Conservation (phyloP, 805 yeast species). For the Wickerhamiella sorbophila region DNA sequence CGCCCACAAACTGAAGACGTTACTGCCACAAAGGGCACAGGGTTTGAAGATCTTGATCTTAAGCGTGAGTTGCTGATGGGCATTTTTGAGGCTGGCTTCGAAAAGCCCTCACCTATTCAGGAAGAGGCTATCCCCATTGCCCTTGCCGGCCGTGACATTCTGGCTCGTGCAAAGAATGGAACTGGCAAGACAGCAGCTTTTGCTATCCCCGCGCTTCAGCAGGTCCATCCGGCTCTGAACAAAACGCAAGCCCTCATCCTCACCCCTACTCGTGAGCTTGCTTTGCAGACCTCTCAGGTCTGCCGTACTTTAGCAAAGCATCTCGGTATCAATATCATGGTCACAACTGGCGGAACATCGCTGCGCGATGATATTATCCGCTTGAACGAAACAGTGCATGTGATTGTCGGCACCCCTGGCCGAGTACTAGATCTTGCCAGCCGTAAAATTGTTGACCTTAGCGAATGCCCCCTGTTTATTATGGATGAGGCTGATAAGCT, state of each 20-base stretch:
- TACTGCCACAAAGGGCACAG: constrained; percentile 72
- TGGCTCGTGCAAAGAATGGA: constrained; percentile 97
- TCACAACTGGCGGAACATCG: constrained; percentile 94
- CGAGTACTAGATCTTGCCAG: constrained; percentile 89
- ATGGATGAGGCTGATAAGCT: constrained; percentile 99
- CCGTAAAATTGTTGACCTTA: constrained; percentile 72
- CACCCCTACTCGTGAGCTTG: constrained; percentile 96
- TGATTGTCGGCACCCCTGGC: constrained; percentile 95
- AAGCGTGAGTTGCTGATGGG: constrained; percentile 95
- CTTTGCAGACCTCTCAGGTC: constrained; percentile 93
- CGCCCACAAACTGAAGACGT: constrained; percentile 97
- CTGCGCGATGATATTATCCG: constrained; percentile 89
- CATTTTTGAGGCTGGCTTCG: constrained; percentile 96
- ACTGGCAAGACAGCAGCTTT: constrained; percentile 98
- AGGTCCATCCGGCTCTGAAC: constrained; percentile 66
- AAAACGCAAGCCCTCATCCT: constrained; percentile 84
- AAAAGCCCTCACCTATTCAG: constrained; percentile 94
- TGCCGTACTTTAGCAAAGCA: constrained; percentile 93
- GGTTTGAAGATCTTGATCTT: constrained; percentile 82
- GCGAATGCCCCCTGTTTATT: constrained; percentile 73
- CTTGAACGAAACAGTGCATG: constrained; percentile 83
- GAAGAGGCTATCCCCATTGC: constrained; percentile 96
- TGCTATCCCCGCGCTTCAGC: constrained; percentile 83
- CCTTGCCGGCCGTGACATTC: constrained; percentile 83
- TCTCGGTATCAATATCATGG: constrained; percentile 86